phyloP scores from a whole-genome alignment of 257 asterid genomes.

The Rauvolfia tetraphylla region DNA sequence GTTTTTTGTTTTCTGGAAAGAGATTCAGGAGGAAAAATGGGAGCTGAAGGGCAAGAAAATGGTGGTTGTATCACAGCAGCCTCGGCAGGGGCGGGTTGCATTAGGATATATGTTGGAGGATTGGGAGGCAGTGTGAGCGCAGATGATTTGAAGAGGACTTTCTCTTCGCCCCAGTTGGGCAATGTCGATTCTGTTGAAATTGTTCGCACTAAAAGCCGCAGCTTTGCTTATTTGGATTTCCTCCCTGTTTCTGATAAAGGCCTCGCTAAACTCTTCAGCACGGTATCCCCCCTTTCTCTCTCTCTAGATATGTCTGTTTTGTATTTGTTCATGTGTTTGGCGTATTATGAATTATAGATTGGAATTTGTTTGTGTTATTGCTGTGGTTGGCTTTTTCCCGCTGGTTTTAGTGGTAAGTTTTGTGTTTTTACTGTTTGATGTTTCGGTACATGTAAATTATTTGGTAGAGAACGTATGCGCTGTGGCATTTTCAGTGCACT shows the following conservation, averaged over 20 bases:
- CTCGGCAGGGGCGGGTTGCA: background rate
- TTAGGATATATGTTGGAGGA: conserved; percentile 77
- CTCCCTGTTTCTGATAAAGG: conserved; percentile 81
- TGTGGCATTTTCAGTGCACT: background rate
- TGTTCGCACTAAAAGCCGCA: conserved; percentile 74
- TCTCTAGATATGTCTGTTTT: background rate
- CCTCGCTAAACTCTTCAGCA: conserved; percentile 81
- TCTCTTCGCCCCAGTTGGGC: conserved; percentile 71
- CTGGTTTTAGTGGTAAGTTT: background rate
- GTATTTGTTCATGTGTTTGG: background rate
- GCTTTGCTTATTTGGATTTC: conserved; percentile 80
- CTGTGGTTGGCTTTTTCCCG: background rate
- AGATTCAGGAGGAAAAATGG: conserved; percentile 18
- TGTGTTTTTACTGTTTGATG: background rate
- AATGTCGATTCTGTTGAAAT: conserved; percentile 64
- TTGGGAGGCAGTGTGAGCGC: conserved; percentile 58
- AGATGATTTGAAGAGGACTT: conserved; percentile 66
- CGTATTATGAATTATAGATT: background rate
- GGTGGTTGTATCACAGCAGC: background rate
- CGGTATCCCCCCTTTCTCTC: conserved; percentile 42
- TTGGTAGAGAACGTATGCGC: background rate
- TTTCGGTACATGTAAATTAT: background rate
- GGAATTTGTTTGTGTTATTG: conserved; percentile 1
- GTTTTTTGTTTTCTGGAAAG: background rate
- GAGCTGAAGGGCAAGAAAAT: background rate